A percentile compares a stretch with the other conserved stretches of the same genome.
Evolutionary conservation across 2,329 filamentous ascomycete genomes (phyloP).

Genomic region (Verticillium nubilum): DNA sequence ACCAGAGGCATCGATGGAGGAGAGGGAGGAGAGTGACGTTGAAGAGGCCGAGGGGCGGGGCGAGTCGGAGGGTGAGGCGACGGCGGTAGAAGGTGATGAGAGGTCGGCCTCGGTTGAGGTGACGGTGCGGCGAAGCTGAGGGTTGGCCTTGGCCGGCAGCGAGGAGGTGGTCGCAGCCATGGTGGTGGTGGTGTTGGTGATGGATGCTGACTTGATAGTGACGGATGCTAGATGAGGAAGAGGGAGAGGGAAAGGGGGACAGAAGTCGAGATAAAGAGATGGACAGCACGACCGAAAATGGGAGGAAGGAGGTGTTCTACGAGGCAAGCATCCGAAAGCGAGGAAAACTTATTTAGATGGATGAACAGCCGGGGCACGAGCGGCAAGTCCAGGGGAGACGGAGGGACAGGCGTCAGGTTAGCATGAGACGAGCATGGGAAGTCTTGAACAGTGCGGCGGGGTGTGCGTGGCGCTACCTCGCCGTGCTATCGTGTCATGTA

Average conservation of each 20-base stretch:
- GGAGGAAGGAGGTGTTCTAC: not conserved
- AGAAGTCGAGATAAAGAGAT: not conserved
- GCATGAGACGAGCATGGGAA: not conserved
- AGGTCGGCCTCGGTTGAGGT: slow-evolving; percentile 37
- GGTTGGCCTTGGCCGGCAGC: slow-evolving; percentile 32
- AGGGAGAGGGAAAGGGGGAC: not conserved
- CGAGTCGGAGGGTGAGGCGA: slow-evolving; percentile 54
- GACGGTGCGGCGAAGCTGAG: slow-evolving; percentile 41
- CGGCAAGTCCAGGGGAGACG: not conserved
- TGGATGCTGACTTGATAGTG: not conserved
- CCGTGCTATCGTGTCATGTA: not conserved
- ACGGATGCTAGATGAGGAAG: not conserved
- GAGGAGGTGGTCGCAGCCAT: slow-evolving; percentile 44
- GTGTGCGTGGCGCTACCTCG: not conserved
- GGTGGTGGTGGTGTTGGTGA: slow-evolving; percentile 6
- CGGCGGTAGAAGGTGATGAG: slow-evolving; percentile 49
- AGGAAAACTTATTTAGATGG: not conserved
- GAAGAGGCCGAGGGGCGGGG: slow-evolving; percentile 66
- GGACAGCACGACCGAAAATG: not conserved
- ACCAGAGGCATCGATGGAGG: slow-evolving; percentile 55
- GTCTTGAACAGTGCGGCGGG: not conserved
- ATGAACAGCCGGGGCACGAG: not conserved
- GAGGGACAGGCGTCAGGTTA: not conserved
- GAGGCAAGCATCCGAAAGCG: not conserved
- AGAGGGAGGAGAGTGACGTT: slow-evolving; percentile 87